Conservation (phyloP, 345 rosid genomes). For the Eucalyptus regnans region DNA sequence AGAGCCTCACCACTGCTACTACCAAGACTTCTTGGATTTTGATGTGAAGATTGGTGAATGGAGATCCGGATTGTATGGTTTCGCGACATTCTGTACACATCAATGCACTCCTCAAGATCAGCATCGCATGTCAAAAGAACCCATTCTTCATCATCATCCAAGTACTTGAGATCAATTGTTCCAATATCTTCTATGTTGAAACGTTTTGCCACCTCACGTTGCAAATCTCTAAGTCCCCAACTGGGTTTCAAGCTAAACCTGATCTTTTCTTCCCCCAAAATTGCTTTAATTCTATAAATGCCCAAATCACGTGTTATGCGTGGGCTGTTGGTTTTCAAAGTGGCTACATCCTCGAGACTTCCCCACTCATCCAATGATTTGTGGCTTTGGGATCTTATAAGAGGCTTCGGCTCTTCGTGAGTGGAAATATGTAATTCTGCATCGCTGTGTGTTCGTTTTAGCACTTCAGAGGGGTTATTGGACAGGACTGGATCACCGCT, state of each 20-base stretch:
- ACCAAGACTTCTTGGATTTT: neutral
- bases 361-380: slow-evolving; percentile 30
- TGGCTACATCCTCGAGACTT: slow-evolving; percentile 13
- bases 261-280: slow-evolving; percentile 12
- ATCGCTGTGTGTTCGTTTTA: slow-evolving; percentile 41
- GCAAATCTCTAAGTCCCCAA: slow-evolving; percentile 39
- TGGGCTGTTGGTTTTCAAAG: slow-evolving; percentile 2
- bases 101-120: slow-evolving; percentile 81
- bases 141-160: slow-evolving; percentile 69
- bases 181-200: slow-evolving; percentile 27
- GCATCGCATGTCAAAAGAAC: slow-evolving; percentile 65
- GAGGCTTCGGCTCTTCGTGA: slow-evolving; percentile 32
- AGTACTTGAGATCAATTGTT: slow-evolving; percentile 40
- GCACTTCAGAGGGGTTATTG: slow-evolving; percentile 17
- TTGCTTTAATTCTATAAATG: slow-evolving; percentile 45
- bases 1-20: neutral
- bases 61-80: slow-evolving; percentile 48
- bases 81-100: slow-evolving; percentile 36
- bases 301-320: neutral
- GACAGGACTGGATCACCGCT: slow-evolving; percentile 5
- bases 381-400: slow-evolving; percentile 53
- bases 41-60: neutral
- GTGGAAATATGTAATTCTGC: slow-evolving; percentile 29
- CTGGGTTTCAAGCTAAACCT: slow-evolving; percentile 49
- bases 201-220: slow-evolving; percentile 48